Base-by-base conservation (phyloP, 1,284 basidiomycete species). In the Tilletia setariae region DNA sequence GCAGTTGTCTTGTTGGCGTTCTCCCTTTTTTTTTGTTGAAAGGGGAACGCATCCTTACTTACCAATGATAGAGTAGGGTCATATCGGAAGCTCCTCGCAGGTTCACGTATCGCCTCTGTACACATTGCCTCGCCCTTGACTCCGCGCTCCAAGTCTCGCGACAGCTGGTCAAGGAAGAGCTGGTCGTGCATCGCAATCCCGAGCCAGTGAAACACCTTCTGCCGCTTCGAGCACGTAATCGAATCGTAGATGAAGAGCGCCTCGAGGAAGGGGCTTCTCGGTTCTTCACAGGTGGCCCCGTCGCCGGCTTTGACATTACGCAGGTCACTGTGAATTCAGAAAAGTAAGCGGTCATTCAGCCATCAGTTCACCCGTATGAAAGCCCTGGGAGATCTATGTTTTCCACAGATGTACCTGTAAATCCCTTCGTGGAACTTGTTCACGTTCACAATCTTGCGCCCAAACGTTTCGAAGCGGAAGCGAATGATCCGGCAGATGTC, bases 401-500 rank as follows among this genome's bases (percentile, higher is more conserved):
- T n/a, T n/a, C n/a, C 35, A 40, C 35, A 40, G 35, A 40, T 40
- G 11, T 15, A 35, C 44, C 32, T 42, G 44, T 65, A 65, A 28
- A 65, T 65, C 9, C 64, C 64, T 23, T 65, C 64, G 28, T 49
- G 43, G 44, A 65, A 51, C 44, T 65, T 65, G 47, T 65, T 65
- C 7, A 65, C 28, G 47, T 65, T 65, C 15, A 51, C 44, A 25
- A 65, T 30, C 21, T 28, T 42, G 9, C 64, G 43, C 28, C 64
- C 64, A 32, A 65, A 65, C 3, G 23, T 13, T 23, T 65, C 64
- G 46, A 65, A 49, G 21, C 64, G 64, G 32, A 65, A 47, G 30
- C 64, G 64, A n/a, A 65, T 19, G 19, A 65, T 65, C 44, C 46
- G 46, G 46, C 64, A 65, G 28, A 65, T 49, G 44, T 65, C 42